Evolutionary conservation across 2,329 filamentous ascomycete genomes (phyloP).

Genomic region (Alternaria infectoria): DNA sequence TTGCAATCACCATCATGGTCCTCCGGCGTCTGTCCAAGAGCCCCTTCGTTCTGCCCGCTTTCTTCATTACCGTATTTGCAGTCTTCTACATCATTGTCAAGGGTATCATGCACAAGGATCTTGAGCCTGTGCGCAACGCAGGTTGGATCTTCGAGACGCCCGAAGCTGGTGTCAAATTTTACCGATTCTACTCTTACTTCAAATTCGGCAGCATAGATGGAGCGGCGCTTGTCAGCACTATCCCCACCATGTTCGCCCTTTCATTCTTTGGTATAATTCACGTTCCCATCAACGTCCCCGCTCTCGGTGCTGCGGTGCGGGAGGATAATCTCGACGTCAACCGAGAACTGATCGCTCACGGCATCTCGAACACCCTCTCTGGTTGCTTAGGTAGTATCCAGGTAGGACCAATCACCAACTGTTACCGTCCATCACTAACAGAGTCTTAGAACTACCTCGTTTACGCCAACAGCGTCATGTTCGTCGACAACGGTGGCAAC

Average conservation of each 20-base stretch:
- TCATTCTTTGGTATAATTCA: conserved; percentile 98
- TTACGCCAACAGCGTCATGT: conserved; percentile 96
- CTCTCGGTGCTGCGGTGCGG: conserved; percentile 84
- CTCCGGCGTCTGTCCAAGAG: conserved; percentile 78
- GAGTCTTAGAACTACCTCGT: conserved; percentile 84
- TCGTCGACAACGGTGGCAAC: conserved; percentile 90
- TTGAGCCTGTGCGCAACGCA: conserved; percentile 69
- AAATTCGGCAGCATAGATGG: conserved; percentile 83
- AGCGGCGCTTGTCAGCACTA: conserved; percentile 79
- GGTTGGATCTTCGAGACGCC: conserved; percentile 95
- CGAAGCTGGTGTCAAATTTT: conserved; percentile 86
- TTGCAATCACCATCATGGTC: conserved; percentile 78
- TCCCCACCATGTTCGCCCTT: conserved; percentile 94
- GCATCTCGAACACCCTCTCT: conserved; percentile 89
- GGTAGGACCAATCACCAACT: conserved; percentile 39
- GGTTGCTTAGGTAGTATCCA: conserved; percentile 86
- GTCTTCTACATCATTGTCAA: conserved; percentile 81
- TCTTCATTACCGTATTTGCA: conserved; percentile 79
- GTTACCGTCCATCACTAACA: conserved; percentile 25
- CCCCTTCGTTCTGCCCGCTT: conserved; percentile 84
- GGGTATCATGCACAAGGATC: conserved; percentile 69
- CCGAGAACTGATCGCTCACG: conserved; percentile 88
- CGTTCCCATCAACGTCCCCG: conserved; percentile 97
- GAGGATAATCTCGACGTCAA: conserved; percentile 94
- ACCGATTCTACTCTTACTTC: conserved; percentile 96